A percentile compares a stretch with the other conserved stretches of the same genome.
phyloP scores from a whole-genome alignment of 805 yeast genomes.

The Priceomyces carsonii region DNA sequence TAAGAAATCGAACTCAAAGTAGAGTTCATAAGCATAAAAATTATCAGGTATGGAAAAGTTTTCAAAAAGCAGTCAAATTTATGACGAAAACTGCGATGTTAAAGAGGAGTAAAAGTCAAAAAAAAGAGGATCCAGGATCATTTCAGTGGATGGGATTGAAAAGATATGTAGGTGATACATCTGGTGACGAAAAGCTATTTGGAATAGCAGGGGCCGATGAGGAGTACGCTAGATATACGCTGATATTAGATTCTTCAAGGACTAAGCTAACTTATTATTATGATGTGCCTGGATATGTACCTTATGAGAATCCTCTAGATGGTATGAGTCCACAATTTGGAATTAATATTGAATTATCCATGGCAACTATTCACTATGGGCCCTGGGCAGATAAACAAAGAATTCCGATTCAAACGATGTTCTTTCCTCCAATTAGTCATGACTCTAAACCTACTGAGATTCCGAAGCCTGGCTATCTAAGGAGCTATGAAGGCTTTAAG shows the following conservation, averaged over 20 bases:
- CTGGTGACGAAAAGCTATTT: conserved; percentile 23
- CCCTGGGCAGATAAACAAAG: conserved; percentile 96
- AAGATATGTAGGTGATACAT: conserved; percentile 54
- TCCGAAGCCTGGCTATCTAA: conserved; percentile 47
- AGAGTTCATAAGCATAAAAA: conserved; percentile 11
- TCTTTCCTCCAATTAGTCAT: conserved; percentile 67
- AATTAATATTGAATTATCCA: conserved; percentile 54
- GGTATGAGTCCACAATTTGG: conserved; percentile 44
- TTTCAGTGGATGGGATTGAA: conserved; percentile 72
- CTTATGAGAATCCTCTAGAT: conserved; percentile 1
- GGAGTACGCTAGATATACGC: conserved; percentile 83
- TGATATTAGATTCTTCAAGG: conserved; percentile 60
- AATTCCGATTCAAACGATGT: conserved; percentile 56
- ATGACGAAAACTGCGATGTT: conserved; percentile 7
- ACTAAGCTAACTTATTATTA: conserved; percentile 60
- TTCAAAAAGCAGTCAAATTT: conserved; percentile 17
- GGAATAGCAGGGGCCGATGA: conserved; percentile 42
- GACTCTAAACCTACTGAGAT: conserved; percentile 44
- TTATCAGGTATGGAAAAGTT: conserved; percentile 24
- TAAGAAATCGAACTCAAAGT: conserved; percentile 3
- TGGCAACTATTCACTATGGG: conserved; percentile 78
- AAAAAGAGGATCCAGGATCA: conserved; percentile 5
- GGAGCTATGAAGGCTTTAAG: conserved; percentile 60
- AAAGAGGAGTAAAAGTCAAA: conserved; percentile 6
- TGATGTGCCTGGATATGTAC: conserved; percentile 64